A percentile compares a stretch with the other conserved stretches of the same genome.
Evolutionary conservation across 2,329 filamentous ascomycete genomes (phyloP).

Genomic region (Endoconidiophora laricicola): DNA sequence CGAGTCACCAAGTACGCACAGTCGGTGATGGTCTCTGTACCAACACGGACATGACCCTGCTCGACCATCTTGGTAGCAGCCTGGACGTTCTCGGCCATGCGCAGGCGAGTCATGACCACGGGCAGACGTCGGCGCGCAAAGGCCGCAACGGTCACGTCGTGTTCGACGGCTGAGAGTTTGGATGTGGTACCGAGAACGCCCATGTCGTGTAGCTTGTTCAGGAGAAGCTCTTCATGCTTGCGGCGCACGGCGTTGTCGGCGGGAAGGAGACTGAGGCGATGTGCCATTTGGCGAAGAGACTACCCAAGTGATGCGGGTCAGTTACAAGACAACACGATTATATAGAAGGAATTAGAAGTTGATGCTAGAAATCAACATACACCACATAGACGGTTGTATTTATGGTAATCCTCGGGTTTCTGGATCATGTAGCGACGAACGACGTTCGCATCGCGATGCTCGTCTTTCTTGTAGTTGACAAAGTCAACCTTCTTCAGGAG

Average conservation of each 20-base stretch:
- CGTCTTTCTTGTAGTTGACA: conserved; percentile 79
- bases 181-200: conserved; percentile 63
- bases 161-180: conserved; percentile 71
- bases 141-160: conserved; percentile 73
- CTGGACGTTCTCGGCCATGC: conserved; percentile 84
- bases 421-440: conserved; percentile 81
- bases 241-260: conserved; percentile 59
- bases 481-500: conserved; percentile 89
- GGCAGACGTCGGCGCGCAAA: conserved; percentile 72
- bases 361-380: conserved; percentile 25
- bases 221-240: conserved; percentile 71
- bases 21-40: conserved; percentile 79
- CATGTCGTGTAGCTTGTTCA: conserved; percentile 89
- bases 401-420: conserved; percentile 70
- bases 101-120: conserved; percentile 75
- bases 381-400: conserved; percentile 50
- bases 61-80: conserved; percentile 78
- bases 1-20: conserved; percentile 77
- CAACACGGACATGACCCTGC: conserved; percentile 83
- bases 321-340: background rate
- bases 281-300: conserved; percentile 79
- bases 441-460: conserved; percentile 67
- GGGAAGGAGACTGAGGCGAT: conserved; percentile 71
- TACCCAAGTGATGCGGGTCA: conserved; percentile 19
- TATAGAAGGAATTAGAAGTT: conserved; percentile 16